Conservation (phyloP, 306 rosid species). For the Cyclanthera cordifolia region DNA sequence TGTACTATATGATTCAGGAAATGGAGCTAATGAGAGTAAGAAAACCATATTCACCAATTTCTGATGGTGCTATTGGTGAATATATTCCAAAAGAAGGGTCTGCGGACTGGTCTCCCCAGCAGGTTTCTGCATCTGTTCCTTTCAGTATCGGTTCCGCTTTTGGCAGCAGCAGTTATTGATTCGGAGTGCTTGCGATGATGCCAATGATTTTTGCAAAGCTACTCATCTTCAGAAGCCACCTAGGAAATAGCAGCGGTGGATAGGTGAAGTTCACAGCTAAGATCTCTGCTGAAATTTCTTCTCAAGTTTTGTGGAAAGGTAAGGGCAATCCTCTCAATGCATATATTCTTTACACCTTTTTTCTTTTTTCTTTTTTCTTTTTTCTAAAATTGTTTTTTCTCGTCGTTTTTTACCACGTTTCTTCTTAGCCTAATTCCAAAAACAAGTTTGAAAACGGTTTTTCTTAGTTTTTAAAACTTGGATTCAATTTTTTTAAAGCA, state of each 20-base stretch:
- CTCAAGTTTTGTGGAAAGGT: too few relatives aligned
- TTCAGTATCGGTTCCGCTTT: conserved; percentile 53
- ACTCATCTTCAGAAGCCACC: conserved; percentile 1
- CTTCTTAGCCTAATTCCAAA: too few relatives aligned
- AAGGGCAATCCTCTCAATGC: neutral
- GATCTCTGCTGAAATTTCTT: too few relatives aligned
- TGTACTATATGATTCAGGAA: conserved; percentile 41
- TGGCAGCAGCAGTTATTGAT: conserved; percentile 25
- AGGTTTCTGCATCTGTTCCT: conserved; percentile 43
- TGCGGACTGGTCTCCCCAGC: conserved; percentile 35
- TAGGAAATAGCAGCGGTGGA: neutral
- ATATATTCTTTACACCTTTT: neutral
- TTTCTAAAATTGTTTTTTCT: too few relatives aligned
- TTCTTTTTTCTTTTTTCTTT: too few relatives aligned
- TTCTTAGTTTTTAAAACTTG: too few relatives aligned
- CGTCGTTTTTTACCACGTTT: too few relatives aligned
- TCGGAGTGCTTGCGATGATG: neutral
- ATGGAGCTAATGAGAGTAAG: conserved; percentile 32
- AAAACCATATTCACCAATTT: conserved; percentile 74
- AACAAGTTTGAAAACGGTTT: too few relatives aligned
- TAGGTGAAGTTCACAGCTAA: conserved; percentile 3
- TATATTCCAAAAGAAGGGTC: conserved; percentile 43
- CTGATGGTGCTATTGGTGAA: conserved; percentile 35
- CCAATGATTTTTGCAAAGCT: neutral
- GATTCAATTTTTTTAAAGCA: too few relatives aligned